Base-by-base conservation (phyloP, 805 yeast genomes). In the Yarrowia osloensis region DNA sequence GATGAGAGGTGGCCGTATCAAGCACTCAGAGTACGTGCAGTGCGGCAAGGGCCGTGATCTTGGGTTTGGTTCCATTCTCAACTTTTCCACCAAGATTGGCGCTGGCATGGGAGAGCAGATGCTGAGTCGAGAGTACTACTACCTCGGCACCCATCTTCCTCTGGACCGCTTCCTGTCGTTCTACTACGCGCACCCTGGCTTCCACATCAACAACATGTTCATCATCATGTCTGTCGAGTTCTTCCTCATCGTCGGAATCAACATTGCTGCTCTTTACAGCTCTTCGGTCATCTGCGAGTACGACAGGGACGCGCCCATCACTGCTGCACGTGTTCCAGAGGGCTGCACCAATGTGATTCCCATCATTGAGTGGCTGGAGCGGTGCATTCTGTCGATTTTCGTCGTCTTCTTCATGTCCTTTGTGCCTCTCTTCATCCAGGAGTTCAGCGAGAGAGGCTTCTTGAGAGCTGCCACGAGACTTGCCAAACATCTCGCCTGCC, bases 91-190 rank as follows among this genome's bases (percentile, higher is more conserved):
- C 24, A 90, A 90, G 74, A 89, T 90, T 76, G 96, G 96, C 55
- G 91, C 95, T 66, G 96, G 95, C 68, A 90, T 90, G 96, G 94
- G 95, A 57, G 96, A 90, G 73, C 96, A 90, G 74, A 86, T 89
- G 85, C 81, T 90, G 67, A 89, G 94, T 4, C 81, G 96, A 72
- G 96, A 90, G 75, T 89, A 89, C 76, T 90, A 85, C 76, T 89
- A 89, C 74, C 80, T 90, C 69, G 89, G 93, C 1, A 86, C 92
- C 2, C 91, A 88, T 70, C 78, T 90, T 40, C 91, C 94, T 1
- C 78, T 89, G 69, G 95, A 90, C 73, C 81, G 95, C 72, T 89
- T 90, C 78, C 77, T 89, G 68, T 87, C 94, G 0, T 89, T 90
- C 76, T 90, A 86, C 76, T 90, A 88, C 75, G 96, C 94, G 1